Percentiles rank a stretch among this genome's conserved stretches.
Conservation (phyloP, 345 rosid species). For the Kandelia obovata region DNA sequence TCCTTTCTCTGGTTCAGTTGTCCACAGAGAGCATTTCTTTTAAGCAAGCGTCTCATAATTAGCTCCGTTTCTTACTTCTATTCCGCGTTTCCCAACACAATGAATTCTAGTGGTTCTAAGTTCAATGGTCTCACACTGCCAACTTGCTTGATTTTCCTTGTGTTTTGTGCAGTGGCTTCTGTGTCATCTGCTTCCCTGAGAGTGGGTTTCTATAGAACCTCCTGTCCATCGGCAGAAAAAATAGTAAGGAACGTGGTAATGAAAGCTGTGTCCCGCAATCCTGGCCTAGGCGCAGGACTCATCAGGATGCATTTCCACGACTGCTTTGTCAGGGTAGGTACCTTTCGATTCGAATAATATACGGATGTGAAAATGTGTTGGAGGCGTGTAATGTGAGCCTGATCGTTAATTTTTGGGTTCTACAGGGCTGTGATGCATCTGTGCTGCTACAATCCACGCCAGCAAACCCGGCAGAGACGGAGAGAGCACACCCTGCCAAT, state of each 20-base stretch:
- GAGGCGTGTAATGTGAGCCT: too few relatives aligned
- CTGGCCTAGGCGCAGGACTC: constrained; percentile 18
- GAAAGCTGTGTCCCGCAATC: constrained; percentile 10
- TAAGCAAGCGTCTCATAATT: too few relatives aligned
- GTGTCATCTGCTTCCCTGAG: constrained; percentile 5
- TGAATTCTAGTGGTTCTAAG: not conserved
- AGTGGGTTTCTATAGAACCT: constrained; percentile 20
- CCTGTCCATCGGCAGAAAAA: constrained; percentile 22
- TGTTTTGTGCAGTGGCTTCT: not conserved
- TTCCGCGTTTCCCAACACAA: too few relatives aligned
- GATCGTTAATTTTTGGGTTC: not conserved
- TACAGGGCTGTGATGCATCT: constrained; percentile 50
- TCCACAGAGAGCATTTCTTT: too few relatives aligned
- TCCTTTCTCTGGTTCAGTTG: too few relatives aligned
- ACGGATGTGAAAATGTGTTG: too few relatives aligned
- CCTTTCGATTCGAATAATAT: too few relatives aligned
- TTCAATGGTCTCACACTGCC: not conserved
- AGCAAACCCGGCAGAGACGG: constrained; percentile 29
- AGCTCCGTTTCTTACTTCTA: too few relatives aligned
- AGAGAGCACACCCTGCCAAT: constrained; percentile 37
- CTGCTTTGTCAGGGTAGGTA: constrained; percentile 28
- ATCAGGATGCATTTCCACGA: constrained; percentile 33
- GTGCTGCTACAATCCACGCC: constrained; percentile 34
- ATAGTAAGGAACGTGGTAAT: constrained; percentile 14
- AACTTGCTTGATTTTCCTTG: not conserved